phyloP scores from a whole-genome alignment of 2,329 filamentous ascomycete genomes.

The Shiraia sp. region DNA sequence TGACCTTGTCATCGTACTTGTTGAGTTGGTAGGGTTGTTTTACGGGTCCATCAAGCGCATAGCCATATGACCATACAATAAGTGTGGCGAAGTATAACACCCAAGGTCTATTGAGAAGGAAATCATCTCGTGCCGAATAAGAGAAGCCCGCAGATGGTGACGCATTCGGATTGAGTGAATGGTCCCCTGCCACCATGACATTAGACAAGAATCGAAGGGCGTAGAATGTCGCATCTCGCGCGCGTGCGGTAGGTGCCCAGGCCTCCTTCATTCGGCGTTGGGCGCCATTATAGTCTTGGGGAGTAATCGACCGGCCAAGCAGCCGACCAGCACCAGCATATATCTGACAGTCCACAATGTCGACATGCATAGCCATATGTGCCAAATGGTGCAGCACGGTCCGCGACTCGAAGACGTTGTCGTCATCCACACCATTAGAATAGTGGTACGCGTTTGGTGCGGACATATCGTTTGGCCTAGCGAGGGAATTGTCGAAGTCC shows the following conservation, averaged over 20 bases:
- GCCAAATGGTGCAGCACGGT: slow-evolving; percentile 91
- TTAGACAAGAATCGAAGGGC: slow-evolving; percentile 85
- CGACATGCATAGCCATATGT: slow-evolving; percentile 97
- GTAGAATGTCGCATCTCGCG: slow-evolving; percentile 89
- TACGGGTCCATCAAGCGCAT: slow-evolving; percentile 81
- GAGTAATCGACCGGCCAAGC: slow-evolving; percentile 81
- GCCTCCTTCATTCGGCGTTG: slow-evolving; percentile 81
- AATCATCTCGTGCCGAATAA: slow-evolving; percentile 86
- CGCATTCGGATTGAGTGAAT: slow-evolving; percentile 36
- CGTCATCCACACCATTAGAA: slow-evolving; percentile 53
- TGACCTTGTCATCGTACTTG: slow-evolving; percentile 67
- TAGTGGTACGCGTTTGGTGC: slow-evolving; percentile 36
- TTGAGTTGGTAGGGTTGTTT: slow-evolving; percentile 56
- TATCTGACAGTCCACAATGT: slow-evolving; percentile 96
- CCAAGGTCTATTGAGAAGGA: slow-evolving; percentile 90
- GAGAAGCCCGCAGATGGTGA: slow-evolving; percentile 41
- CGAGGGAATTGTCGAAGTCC: slow-evolving; percentile 83
- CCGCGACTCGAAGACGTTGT: slow-evolving; percentile 81
- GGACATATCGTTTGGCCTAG: slow-evolving; percentile 53
- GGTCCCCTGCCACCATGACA: slow-evolving; percentile 70
- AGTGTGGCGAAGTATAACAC: slow-evolving; percentile 91
- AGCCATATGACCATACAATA: slow-evolving; percentile 95
- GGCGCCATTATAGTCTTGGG: slow-evolving; percentile 77
- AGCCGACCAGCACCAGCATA: slow-evolving; percentile 86
- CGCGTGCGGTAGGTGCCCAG: slow-evolving; percentile 88